phyloP scores from a whole-genome alignment of 805 yeast species.

The Phaffomyces opuntiae region DNA sequence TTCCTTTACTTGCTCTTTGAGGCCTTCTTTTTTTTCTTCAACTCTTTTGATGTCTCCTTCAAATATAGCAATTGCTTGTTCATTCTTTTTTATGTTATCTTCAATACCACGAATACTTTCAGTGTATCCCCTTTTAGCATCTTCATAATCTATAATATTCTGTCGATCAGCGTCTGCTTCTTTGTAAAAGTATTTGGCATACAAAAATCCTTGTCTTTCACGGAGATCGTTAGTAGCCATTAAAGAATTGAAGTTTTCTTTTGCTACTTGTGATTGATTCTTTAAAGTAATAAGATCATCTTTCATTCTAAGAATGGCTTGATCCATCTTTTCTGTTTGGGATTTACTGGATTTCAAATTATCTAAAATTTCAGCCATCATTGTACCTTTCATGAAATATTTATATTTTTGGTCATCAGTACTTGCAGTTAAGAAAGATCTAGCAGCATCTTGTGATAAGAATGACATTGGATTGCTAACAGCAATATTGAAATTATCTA shows the following conservation, averaged over 20 bases:
- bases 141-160: slow-evolving; percentile 7
- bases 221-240: slow-evolving; percentile 34
- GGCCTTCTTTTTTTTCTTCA: slow-evolving; percentile 2
- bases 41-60: slow-evolving; percentile 2
- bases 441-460: slow-evolving; percentile 88
- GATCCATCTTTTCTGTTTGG: slow-evolving; percentile 30
- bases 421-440: slow-evolving; percentile 77
- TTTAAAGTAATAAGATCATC: slow-evolving; percentile 33
- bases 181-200: slow-evolving; percentile 46
- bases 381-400: slow-evolving; percentile 75
- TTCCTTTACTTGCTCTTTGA: slow-evolving; percentile 1
- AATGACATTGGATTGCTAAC: slow-evolving; percentile 90
- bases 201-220: slow-evolving; percentile 30
- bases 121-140: slow-evolving; percentile 10
- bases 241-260: slow-evolving; percentile 31
- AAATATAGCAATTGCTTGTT: slow-evolving; percentile 1
- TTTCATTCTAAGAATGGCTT: slow-evolving; percentile 32
- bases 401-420: slow-evolving; percentile 65
- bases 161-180: slow-evolving; percentile 24
- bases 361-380: slow-evolving; percentile 56
- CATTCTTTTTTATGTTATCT: neutral
- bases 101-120: slow-evolving; percentile 7
- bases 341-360: slow-evolving; percentile 39
- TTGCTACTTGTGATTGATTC: slow-evolving; percentile 35
- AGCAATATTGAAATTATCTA: slow-evolving; percentile 66